phyloP scores from a whole-genome alignment of 352 stramenopile species.

The Phytophthora meadii region DNA sequence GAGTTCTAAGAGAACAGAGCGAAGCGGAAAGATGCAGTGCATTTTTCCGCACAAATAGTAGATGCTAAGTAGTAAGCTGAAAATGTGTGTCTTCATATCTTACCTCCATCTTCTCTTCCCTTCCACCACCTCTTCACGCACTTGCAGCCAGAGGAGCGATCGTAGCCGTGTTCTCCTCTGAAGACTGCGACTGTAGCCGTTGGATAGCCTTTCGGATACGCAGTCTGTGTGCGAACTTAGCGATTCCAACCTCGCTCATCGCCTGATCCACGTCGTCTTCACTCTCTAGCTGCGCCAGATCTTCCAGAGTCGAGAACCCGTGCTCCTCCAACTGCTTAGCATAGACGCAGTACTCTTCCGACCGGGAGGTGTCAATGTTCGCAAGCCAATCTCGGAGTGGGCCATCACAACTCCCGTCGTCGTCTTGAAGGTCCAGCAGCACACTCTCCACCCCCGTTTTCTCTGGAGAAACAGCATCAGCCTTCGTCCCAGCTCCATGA shows the following conservation, averaged over 20 bases:
- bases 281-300: slow-evolving; percentile 64
- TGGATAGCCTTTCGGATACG: slow-evolving; percentile 78
- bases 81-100: slow-evolving; percentile 34
- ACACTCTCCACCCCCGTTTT: slow-evolving; percentile 43
- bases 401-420: slow-evolving; percentile 27
- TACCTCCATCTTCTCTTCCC: slow-evolving; percentile 12
- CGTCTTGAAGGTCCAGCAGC: slow-evolving; percentile 36
- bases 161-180: slow-evolving; percentile 12
- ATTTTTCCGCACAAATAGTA: slow-evolving; percentile 37
- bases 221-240: slow-evolving; percentile 78
- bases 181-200: slow-evolving; percentile 43
- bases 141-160: slow-evolving; percentile 39
- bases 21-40: slow-evolving; percentile 22
- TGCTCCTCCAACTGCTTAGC: slow-evolving; percentile 67
- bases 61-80: slow-evolving; percentile 45
- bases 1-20: slow-evolving; percentile 55
- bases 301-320: slow-evolving; percentile 61
- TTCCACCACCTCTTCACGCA: slow-evolving; percentile 29
- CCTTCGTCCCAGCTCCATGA: slow-evolving; percentile 20
- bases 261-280: slow-evolving; percentile 76
- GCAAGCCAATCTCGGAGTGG: slow-evolving; percentile 62
- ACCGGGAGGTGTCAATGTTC: slow-evolving; percentile 50
- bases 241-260: slow-evolving; percentile 78
- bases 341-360: slow-evolving; percentile 67
- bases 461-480: slow-evolving; percentile 41